Evolutionary conservation across 73 alveolate species (phyloP).

Genomic region (Stentor coeruleus): DNA sequence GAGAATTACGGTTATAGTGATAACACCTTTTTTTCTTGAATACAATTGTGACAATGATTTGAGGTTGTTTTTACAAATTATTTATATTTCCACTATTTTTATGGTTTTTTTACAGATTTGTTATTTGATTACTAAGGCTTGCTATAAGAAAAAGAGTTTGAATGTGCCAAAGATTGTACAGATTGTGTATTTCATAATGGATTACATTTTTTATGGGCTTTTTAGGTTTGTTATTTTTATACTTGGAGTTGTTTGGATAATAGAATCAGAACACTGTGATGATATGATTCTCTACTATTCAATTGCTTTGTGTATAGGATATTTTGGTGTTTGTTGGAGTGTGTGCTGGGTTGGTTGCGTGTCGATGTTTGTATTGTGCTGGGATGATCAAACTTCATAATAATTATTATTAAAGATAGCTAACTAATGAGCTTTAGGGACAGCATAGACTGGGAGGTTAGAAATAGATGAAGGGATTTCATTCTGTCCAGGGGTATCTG

Average conservation of each 20-base stretch:
- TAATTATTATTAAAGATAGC: too few species aligned
- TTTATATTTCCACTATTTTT: neutral
- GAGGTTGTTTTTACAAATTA: neutral
- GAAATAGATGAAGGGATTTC: too few species aligned
- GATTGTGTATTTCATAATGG: neutral
- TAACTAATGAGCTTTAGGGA: too few species aligned
- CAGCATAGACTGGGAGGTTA: too few species aligned
- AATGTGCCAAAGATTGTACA: neutral
- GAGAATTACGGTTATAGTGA: neutral
- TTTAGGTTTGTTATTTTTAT: slow-evolving; percentile 7
- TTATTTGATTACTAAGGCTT: neutral
- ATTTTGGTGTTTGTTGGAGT: slow-evolving; percentile 15
- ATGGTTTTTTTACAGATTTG: neutral
- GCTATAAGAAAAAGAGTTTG: neutral
- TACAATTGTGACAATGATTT: neutral
- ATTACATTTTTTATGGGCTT: slow-evolving; percentile 9
- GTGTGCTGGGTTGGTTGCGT: slow-evolving; percentile 27
- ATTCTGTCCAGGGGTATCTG: slow-evolving; percentile 11
- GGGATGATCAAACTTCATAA: slow-evolving; percentile 22
- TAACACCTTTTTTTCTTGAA: neutral
- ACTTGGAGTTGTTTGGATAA: neutral
- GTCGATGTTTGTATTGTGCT: slow-evolving; percentile 7
- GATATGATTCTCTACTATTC: neutral
- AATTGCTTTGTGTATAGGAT: neutral
- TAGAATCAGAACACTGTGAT: slow-evolving; percentile 10